Percentiles rank a stretch among this genome's conserved stretches.
phyloP scores from a whole-genome alignment of 164 flowering plant genomes.

The Stephania japonica region DNA sequence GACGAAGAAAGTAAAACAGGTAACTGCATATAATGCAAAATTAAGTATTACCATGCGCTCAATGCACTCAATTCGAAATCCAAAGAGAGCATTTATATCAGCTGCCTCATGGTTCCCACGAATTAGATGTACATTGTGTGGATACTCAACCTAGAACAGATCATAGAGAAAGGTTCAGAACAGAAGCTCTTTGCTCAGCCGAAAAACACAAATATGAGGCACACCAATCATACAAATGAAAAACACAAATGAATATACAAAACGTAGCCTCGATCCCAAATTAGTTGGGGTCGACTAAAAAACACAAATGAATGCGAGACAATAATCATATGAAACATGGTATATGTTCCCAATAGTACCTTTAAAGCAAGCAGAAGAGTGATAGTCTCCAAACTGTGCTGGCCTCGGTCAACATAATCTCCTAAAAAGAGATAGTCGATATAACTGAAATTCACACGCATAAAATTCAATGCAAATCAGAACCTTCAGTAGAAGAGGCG shows the following conservation, averaged over 20 bases:
- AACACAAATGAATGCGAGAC: no score
- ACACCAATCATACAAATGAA: not conserved
- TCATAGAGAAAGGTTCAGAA: not conserved
- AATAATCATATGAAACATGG: no score
- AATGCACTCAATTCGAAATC: slow-evolving; percentile 97
- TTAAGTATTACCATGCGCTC: slow-evolving; percentile 83
- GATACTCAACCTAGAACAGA: slow-evolving; percentile 72
- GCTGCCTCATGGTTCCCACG: slow-evolving; percentile 99
- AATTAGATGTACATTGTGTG: slow-evolving; percentile 86
- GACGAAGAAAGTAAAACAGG: not conserved
- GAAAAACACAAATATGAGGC: not conserved
- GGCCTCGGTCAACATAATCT: slow-evolving; percentile 99
- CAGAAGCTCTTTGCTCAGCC: not conserved
- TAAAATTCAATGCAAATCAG: slow-evolving; percentile 11
- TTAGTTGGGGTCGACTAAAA: no score
- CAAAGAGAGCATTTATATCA: slow-evolving; percentile 98
- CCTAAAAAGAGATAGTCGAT: slow-evolving; percentile 98
- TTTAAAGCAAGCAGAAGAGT: slow-evolving; percentile 87
- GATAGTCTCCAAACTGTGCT: slow-evolving; percentile 96
- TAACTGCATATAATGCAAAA: not conserved
- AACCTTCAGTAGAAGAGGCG: not conserved
- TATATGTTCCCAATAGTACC: slow-evolving; percentile 32
- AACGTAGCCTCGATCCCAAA: no score
- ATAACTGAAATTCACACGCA: slow-evolving; percentile 52
- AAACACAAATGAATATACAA: no score